phyloP scores from a whole-genome alignment of 192 early-diverging fungal genomes.

The Gamsiella multidivaricata region DNA sequence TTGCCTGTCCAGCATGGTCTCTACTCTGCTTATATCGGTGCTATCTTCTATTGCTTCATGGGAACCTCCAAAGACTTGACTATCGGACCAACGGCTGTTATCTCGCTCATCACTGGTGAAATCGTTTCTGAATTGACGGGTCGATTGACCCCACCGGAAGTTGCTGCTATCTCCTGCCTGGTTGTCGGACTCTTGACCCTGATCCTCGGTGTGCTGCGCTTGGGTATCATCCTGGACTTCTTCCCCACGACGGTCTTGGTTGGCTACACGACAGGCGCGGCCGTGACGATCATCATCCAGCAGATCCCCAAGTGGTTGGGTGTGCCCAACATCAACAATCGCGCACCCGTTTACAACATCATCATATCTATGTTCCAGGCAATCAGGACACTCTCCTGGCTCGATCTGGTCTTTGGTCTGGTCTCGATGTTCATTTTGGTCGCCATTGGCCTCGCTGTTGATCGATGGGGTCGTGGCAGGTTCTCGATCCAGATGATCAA shows the following conservation, averaged over 20 bases:
- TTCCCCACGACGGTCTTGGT: slow-evolving; percentile 86
- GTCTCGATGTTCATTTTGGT: slow-evolving; percentile 29
- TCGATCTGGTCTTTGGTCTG: slow-evolving; percentile 45
- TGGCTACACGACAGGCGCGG: slow-evolving; percentile 91
- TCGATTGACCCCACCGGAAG: slow-evolving; percentile 29
- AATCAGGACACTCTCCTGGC: slow-evolving; percentile 31
- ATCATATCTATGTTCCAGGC: slow-evolving; percentile 42
- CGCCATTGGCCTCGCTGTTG: slow-evolving; percentile 33
- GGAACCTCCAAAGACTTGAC: slow-evolving; percentile 83
- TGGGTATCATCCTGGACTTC: slow-evolving; percentile 91
- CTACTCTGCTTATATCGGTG: slow-evolving; percentile 76
- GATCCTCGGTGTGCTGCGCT: slow-evolving; percentile 82
- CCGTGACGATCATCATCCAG: slow-evolving; percentile 79
- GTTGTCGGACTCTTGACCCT: slow-evolving; percentile 77
- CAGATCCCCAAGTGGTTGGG: slow-evolving; percentile 81
- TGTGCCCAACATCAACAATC: slow-evolving; percentile 79
- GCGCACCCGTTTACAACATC: slow-evolving; percentile 68
- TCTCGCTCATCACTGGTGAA: slow-evolving; percentile 50
- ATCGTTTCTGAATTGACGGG: slow-evolving; percentile 24
- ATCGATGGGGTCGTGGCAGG: slow-evolving; percentile 47
- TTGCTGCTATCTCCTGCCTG: slow-evolving; percentile 75
- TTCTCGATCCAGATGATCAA: slow-evolving; percentile 71
- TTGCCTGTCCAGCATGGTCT: slow-evolving; percentile 79
- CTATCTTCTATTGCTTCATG: slow-evolving; percentile 76
- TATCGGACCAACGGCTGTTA: slow-evolving; percentile 73